Evolutionary conservation across 2,329 filamentous ascomycete species (phyloP).

Genomic region (Fusarium sp.): DNA sequence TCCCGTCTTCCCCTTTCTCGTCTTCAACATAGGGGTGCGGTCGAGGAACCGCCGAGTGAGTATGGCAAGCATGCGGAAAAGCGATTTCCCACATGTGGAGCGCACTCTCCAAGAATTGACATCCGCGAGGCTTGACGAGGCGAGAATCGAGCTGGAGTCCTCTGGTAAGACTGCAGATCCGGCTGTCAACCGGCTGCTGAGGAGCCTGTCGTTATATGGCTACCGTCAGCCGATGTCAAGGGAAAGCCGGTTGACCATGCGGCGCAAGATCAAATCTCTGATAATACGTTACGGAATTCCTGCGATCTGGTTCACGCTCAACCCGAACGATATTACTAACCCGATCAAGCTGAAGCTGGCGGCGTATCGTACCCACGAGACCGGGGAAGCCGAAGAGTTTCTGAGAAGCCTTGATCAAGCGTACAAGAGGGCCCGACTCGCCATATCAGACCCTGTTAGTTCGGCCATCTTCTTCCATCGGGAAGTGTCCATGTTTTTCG

Average conservation of each 20-base stretch:
- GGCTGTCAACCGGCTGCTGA: too few relatives aligned
- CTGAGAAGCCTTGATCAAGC: not conserved
- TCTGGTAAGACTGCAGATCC: too few relatives aligned
- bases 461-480: constrained; percentile 25
- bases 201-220: too few relatives aligned
- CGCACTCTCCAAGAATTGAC: too few relatives aligned
- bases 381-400: constrained; percentile 2
- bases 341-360: constrained; percentile 29
- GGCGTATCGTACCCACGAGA: constrained; percentile 14
- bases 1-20: too few relatives aligned
- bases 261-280: not conserved
- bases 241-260: not conserved
- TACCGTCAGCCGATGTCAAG: not conserved
- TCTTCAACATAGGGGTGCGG: too few relatives aligned
- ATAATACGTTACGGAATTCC: constrained; percentile 15
- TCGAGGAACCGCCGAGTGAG: too few relatives aligned
- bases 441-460: constrained; percentile 20
- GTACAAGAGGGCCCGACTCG: constrained; percentile 1
- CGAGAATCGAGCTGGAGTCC: too few relatives aligned
- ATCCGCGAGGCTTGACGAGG: too few relatives aligned
- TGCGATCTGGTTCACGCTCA: constrained; percentile 23
- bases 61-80: too few relatives aligned
- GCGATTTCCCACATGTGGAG: too few relatives aligned
- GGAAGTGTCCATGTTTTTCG: constrained; percentile 16
- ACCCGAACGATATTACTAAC: constrained; percentile 29